phyloP scores from a whole-genome alignment of 305 asterid genomes.

The Fraxinus latifolia region DNA sequence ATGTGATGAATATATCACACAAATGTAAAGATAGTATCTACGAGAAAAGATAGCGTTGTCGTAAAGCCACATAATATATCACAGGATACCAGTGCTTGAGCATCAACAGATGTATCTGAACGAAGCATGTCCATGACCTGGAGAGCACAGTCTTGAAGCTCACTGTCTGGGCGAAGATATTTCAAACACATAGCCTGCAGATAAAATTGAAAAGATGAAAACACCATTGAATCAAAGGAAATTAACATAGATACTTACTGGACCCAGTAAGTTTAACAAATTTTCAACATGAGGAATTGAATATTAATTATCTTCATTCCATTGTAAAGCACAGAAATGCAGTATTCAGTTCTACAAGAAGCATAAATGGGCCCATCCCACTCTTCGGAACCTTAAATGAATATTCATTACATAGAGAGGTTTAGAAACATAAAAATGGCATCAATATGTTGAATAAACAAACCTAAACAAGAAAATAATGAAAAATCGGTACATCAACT shows the following conservation, averaged over 20 bases:
- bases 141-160: slow-evolving; percentile 71
- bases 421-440: background rate
- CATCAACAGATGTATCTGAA: slow-evolving; percentile 64
- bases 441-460: background rate
- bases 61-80: slow-evolving; percentile 16
- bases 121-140: slow-evolving; percentile 89
- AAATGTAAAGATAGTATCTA: background rate
- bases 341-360: background rate
- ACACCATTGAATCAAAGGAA: slow-evolving; percentile 23
- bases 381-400: background rate
- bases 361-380: background rate
- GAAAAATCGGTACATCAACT: background rate
- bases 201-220: slow-evolving; percentile 17
- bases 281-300: slow-evolving; percentile 13
- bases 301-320: slow-evolving; percentile 13
- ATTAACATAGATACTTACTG: slow-evolving; percentile 1
- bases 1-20: background rate
- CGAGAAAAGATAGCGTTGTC: slow-evolving; percentile 12
- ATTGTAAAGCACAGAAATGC: slow-evolving; percentile 7
- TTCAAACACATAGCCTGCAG: slow-evolving; percentile 80
- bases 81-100: slow-evolving; percentile 86
- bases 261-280: slow-evolving; percentile 16
- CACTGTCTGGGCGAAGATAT: slow-evolving; percentile 85
- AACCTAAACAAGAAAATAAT: background rate
- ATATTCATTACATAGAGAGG: background rate